Evolutionary conservation across 2,329 filamentous ascomycete species (phyloP).

Genomic region (Neocucurbitaria cava): DNA sequence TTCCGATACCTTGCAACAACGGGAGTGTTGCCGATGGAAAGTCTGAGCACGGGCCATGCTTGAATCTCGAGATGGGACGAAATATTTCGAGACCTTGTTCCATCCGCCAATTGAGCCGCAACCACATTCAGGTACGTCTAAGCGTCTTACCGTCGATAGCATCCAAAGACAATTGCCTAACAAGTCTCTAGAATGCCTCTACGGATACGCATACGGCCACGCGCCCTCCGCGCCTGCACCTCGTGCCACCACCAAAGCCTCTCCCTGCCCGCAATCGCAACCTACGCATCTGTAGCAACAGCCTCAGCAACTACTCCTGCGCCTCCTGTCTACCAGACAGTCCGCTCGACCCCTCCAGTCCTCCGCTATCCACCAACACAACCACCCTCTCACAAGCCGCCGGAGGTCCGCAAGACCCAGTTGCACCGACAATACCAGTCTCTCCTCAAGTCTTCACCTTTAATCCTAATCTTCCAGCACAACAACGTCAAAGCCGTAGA

Average conservation of each 20-base stretch:
- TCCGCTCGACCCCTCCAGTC: conserved; percentile 53
- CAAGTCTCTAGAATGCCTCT: conserved; percentile 42
- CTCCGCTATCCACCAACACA: conserved; percentile 69
- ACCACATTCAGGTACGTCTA: conserved; percentile 36
- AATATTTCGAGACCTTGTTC: conserved; percentile 35
- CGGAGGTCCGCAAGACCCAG: conserved; percentile 90
- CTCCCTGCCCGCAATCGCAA: conserved; percentile 41
- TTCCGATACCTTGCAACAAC: conserved; percentile 11
- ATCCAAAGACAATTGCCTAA: conserved; percentile 2
- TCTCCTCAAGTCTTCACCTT: conserved; percentile 80
- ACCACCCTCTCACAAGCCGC: conserved; percentile 84
- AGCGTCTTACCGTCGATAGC: neutral
- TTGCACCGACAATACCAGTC: conserved; percentile 87
- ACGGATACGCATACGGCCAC: conserved; percentile 46
- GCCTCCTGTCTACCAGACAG: conserved; percentile 59
- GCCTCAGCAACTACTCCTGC: conserved; percentile 60
- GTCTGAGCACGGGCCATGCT: conserved; percentile 32
- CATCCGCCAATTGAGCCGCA: conserved; percentile 31
- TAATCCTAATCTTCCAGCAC: conserved; percentile 87
- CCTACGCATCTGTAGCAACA: conserved; percentile 60
- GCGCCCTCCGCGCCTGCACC: conserved; percentile 36
- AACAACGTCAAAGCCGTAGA: conserved; percentile 77
- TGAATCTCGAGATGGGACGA: conserved; percentile 26
- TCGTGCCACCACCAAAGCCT: conserved; percentile 34
- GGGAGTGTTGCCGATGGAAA: conserved; percentile 17